Conservation (phyloP, 768 basidiomycete species). For the Boletus edulis region DNA sequence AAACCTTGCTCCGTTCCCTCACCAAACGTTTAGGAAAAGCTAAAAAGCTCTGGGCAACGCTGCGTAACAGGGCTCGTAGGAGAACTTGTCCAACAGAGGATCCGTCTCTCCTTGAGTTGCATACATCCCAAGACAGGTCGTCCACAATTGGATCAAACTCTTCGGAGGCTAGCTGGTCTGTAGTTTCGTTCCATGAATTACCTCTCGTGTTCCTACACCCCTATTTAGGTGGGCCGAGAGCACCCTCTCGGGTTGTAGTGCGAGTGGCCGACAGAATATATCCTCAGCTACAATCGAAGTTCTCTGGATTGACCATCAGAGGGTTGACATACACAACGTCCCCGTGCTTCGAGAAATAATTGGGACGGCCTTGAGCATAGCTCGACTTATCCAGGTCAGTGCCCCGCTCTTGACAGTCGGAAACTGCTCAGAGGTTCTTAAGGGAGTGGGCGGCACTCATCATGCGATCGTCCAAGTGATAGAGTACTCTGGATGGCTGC, state of each 20-base stretch:
- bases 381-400: conserved; percentile 10
- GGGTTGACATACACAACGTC: conserved; percentile 2
- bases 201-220: not conserved
- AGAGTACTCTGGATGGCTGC: conserved; percentile 12
- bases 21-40: not conserved
- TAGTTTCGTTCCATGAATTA: not conserved
- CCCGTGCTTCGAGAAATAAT: conserved; percentile 10
- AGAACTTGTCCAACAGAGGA: not conserved
- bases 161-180: not conserved
- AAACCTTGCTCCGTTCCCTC: conserved; percentile 11
- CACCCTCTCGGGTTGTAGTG: conserved; percentile 1
- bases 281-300: not conserved
- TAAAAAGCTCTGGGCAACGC: conserved; percentile 2
- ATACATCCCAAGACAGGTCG: not conserved
- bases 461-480: conserved; percentile 13
- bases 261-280: not conserved
- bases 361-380: conserved; percentile 2
- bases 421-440: not conserved
- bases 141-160: not conserved
- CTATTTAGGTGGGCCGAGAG: not conserved
- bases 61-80: not conserved
- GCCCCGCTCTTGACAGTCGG: not conserved
- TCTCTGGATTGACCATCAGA: conserved; percentile 7
- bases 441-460: conserved; percentile 13
- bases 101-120: no score